A percentile compares a stretch with the other conserved stretches of the same genome.
Evolutionary conservation across 2,329 filamentous ascomycete genomes (phyloP).

Genomic region (Fusarium agapanthi): DNA sequence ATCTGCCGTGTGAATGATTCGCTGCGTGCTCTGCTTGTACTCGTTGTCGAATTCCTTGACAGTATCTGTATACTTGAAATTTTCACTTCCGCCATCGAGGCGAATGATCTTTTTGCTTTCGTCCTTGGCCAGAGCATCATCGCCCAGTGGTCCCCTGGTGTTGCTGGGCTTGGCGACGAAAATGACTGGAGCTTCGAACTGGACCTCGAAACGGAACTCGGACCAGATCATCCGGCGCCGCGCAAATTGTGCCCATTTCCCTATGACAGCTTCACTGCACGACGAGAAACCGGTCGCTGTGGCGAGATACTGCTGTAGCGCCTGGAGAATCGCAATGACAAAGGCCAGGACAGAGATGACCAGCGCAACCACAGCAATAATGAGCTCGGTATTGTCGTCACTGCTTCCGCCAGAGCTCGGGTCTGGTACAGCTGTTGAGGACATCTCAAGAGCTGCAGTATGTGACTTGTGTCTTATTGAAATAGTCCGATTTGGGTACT

Average conservation of each 20-base stretch:
- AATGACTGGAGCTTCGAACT: constrained; percentile 53
- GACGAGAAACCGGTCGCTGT: constrained; percentile 53
- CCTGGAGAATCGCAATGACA: constrained; percentile 50
- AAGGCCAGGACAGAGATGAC: constrained; percentile 53
- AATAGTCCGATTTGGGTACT: not conserved
- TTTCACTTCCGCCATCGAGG: constrained; percentile 10
- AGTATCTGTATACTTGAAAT: constrained; percentile 30
- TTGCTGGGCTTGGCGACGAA: constrained; percentile 52
- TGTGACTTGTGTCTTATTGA: too few species aligned
- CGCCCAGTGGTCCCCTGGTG: constrained; percentile 40
- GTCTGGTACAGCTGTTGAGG: constrained; percentile 1
- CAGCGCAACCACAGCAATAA: constrained; percentile 51
- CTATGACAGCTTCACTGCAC: constrained; percentile 51
- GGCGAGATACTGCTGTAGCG: constrained; percentile 53
- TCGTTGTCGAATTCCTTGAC: constrained; percentile 28
- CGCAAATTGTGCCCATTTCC: constrained; percentile 49
- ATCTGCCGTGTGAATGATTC: constrained; percentile 31
- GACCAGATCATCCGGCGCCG: constrained; percentile 45
- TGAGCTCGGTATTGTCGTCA: constrained; percentile 37
- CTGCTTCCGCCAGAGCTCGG: not conserved
- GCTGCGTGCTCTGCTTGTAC: constrained; percentile 27
- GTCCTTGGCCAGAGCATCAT: constrained; percentile 15
- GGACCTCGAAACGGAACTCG: constrained; percentile 55
- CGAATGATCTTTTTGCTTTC: constrained; percentile 31
- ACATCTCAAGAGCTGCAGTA: not conserved